These are phyloP conservation scores for Xerocomellus amylosporus DNA, from an alignment of 768 basidiomycete genomes.

Conservation along the genomic window DNA sequence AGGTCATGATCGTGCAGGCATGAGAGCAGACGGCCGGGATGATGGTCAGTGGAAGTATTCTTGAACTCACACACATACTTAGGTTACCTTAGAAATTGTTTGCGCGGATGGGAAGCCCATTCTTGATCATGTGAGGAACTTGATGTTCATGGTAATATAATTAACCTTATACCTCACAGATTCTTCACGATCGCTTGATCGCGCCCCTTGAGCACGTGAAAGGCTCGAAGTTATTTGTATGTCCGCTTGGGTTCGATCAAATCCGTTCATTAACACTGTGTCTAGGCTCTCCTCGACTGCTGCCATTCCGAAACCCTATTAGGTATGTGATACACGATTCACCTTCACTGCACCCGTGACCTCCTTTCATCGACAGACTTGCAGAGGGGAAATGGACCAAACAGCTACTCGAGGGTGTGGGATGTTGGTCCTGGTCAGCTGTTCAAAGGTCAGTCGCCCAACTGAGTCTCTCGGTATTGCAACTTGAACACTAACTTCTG, in stretches of 20 bases:
- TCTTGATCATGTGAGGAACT: constrained; percentile 20
- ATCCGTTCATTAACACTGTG: neutral
- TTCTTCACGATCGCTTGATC: constrained; percentile 20
- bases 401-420: constrained; percentile 18
- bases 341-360: neutral
- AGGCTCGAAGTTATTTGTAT: constrained; percentile 20
- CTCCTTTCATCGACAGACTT: constrained; percentile 14
- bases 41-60: constrained; percentile 37
- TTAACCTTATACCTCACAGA: constrained; percentile 9
- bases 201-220: constrained; percentile 16
- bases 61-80: neutral
- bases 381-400: constrained; percentile 11
- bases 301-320: constrained; percentile 31
- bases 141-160: neutral
- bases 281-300: constrained; percentile 29
- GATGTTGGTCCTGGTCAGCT: constrained; percentile 7
- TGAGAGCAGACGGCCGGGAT: constrained; percentile 48
- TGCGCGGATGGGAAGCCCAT: constrained; percentile 20
- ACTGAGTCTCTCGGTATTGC: neutral
- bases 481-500: neutral
- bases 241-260: neutral
- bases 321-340: constrained; percentile 11
- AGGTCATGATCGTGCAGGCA: constrained; percentile 25
- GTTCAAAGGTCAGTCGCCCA: constrained; percentile 11
- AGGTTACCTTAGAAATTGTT: constrained; percentile 19